phyloP scores from a whole-genome alignment of 345 rosid species.

The Barbarea vulgaris region DNA sequence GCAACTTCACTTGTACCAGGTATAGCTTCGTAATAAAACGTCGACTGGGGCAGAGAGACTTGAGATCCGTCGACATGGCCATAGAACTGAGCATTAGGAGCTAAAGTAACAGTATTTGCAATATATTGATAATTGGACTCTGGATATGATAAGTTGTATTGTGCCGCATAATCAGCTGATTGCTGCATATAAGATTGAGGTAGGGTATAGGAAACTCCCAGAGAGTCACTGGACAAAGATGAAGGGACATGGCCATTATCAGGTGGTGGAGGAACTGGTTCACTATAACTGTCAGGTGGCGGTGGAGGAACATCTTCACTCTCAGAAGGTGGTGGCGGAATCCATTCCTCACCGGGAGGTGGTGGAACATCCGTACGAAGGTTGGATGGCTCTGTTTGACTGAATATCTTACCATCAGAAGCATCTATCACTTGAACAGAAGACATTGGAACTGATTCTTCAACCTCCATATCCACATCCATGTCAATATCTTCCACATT shows the following conservation, averaged over 20 bases:
- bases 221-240: conserved; percentile 63
- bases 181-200: conserved; percentile 57
- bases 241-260: conserved; percentile 53
- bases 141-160: conserved; percentile 56
- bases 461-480: conserved; percentile 99
- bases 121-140: conserved; percentile 59
- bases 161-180: conserved; percentile 51
- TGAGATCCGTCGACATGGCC: conserved; percentile 72
- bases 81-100: conserved; percentile 54
- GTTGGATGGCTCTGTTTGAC: conserved; percentile 45
- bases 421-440: conserved; percentile 27
- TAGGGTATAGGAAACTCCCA: conserved; percentile 53
- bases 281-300: conserved; percentile 75
- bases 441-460: conserved; percentile 52
- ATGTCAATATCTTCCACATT: conserved; percentile 76
- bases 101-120: conserved; percentile 46
- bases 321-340: conserved; percentile 94
- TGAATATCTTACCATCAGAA: conserved; percentile 36
- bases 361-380: conserved; percentile 57
- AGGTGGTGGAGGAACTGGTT: conserved; percentile 78
- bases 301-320: conserved; percentile 81
- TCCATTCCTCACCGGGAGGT: conserved; percentile 84
- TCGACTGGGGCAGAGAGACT: conserved; percentile 52
- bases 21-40: conserved; percentile 61
- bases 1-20: conserved; percentile 63